Base-by-base conservation (phyloP, 2,329 filamentous ascomycete species). In the Xylariaceae sp. region DNA sequence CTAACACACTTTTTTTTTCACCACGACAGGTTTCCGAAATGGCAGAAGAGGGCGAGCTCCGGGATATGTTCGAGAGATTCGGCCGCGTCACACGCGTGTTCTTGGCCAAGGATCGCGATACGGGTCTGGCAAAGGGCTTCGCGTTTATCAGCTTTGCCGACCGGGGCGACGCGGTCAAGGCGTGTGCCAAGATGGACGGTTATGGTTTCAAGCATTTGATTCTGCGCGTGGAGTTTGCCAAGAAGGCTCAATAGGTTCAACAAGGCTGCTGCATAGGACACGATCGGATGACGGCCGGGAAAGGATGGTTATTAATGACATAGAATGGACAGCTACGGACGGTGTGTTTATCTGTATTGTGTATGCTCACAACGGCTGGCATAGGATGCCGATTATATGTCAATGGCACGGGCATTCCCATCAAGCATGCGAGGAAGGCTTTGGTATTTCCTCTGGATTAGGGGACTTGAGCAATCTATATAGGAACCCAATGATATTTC, bases 131-230 rank as follows among this genome's bases (percentile, higher is more conserved):
- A 55, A 98, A 98, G 80, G 92, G 92, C 48, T 98, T 98, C 64
- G 94, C 94, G 17, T 98, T 98, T 66, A 94, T 98, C 74, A 94
- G 87, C 66, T 98, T 92, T 61, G 86, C 84, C 44, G 92, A 98
- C 65, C 76, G 92, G 54, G 67, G 74, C 53, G 92, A 98, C 66
- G 92, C 92, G 53, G 85, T 86, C 55, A 86, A 85, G 71, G 92
- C 92, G 28, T 94, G 87, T 70, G 83, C 85, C 70, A 96, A 95
- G 78, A 90, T 98, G 87, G 92, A 98, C 68, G 92, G 92, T 59
- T 96, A 76, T 55, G 86, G 86, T 68, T 90, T 88, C 72, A 84
- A 85, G 66, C 86, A 92, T 70, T 73, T 92, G 57, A 92, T 92
- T 63, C 68, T 92, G 57, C 76, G 84, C 62, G 86, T 92, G 51